Percentiles rank a stretch among this genome's conserved stretches.
phyloP scores from a whole-genome alignment of 2,329 filamentous ascomycete genomes.

The Nigrograna mackinnonii region DNA sequence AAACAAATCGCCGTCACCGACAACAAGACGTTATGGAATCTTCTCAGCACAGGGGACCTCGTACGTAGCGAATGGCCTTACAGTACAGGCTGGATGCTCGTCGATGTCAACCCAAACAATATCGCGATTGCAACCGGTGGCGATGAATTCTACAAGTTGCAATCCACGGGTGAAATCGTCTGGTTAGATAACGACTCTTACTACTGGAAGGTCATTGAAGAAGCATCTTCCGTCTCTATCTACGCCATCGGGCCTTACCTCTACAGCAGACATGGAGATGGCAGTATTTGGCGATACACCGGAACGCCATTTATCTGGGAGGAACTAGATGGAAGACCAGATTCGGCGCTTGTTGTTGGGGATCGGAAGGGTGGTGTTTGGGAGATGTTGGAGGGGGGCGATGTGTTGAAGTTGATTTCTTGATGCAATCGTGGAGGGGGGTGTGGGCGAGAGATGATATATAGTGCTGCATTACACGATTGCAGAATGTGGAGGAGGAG shows the following conservation, averaged over 20 bases:
- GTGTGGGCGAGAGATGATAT: too few relatives aligned
- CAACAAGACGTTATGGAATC: constrained; percentile 26
- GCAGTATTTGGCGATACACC: constrained; percentile 31
- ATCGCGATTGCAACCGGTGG: constrained; percentile 26
- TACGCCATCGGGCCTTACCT: constrained; percentile 20
- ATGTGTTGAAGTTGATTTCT: constrained; percentile 25
- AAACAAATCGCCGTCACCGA: constrained; percentile 29
- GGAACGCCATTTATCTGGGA: constrained; percentile 29
- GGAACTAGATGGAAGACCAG: constrained; percentile 20
- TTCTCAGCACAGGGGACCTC: constrained; percentile 25
- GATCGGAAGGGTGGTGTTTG: constrained; percentile 26
- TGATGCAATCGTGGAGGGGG: too few relatives aligned
- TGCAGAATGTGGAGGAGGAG: too few relatives aligned
- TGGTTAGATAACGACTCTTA: constrained; percentile 24
- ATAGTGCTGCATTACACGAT: too few relatives aligned
- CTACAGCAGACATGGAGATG: constrained; percentile 27
- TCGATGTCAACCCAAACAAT: constrained; percentile 25
- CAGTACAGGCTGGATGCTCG: constrained; percentile 21
- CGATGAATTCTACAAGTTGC: constrained; percentile 32
- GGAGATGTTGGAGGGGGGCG: constrained; percentile 20
- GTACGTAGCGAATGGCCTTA: constrained; percentile 29
- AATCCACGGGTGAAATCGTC: constrained; percentile 24
- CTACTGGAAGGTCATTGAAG: constrained; percentile 26
- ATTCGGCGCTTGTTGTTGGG: constrained; percentile 16
- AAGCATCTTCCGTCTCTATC: constrained; percentile 12